These are phyloP conservation scores for Emydomyces testavorans DNA, from an alignment of 2,329 filamentous ascomycete species.

Conservation along the genomic window DNA sequence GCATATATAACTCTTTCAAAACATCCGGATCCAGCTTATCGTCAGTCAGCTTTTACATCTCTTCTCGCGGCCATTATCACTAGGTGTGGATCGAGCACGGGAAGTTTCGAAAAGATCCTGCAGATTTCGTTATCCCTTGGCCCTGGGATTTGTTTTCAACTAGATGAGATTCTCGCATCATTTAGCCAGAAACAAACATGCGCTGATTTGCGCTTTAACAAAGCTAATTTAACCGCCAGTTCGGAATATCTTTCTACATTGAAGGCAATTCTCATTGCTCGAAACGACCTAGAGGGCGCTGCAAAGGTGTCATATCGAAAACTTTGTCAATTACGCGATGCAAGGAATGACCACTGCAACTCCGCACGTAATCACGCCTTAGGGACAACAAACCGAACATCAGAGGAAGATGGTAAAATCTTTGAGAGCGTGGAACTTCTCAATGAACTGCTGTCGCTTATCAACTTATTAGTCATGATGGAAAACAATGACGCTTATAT, in stretches of 20 bases:
- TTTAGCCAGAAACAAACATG: conserved; percentile 60
- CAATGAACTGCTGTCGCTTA: conserved; percentile 74
- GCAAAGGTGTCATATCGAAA: conserved; percentile 47
- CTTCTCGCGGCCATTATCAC: conserved; percentile 44
- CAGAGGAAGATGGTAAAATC: conserved; percentile 18
- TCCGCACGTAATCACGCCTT: neutral
- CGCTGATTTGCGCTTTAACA: conserved; percentile 31
- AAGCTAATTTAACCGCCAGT: conserved; percentile 20
- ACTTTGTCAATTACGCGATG: conserved; percentile 40
- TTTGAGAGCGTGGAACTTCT: conserved; percentile 44
- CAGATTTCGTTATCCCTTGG: conserved; percentile 55
- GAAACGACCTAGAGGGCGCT: conserved; percentile 73
- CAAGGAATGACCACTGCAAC: conserved; percentile 21
- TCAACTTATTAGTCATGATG: conserved; percentile 85
- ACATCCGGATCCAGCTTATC: conserved; percentile 60
- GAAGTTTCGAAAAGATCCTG: conserved; percentile 50
- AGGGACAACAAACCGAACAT: neutral
- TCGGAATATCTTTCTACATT: conserved; percentile 74
- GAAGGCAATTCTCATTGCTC: conserved; percentile 78
- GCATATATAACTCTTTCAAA: conserved; percentile 69
- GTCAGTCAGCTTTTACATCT: conserved; percentile 57
- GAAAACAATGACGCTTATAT: conserved; percentile 69
- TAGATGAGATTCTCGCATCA: conserved; percentile 65
- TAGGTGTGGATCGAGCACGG: conserved; percentile 30
- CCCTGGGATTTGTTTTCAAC: conserved; percentile 59